Evolutionary conservation across 805 yeast species (phyloP).

Genomic region (Yarrowia yakushimensis): DNA sequence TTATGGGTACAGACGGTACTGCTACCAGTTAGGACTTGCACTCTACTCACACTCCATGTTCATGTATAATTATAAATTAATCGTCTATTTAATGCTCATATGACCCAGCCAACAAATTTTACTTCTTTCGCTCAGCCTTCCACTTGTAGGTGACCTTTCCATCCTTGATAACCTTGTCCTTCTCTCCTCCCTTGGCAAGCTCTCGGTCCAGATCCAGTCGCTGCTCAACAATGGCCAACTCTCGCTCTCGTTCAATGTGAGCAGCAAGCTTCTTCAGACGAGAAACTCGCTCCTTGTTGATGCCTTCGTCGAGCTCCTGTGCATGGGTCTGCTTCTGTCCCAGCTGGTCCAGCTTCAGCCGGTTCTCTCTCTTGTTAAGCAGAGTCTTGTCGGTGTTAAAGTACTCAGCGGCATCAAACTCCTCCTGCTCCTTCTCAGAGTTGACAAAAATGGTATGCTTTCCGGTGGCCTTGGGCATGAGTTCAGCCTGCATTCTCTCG

Average conservation of each 20-base stretch:
- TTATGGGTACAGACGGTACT: too few species aligned
- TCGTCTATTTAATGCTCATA: constrained; percentile 21
- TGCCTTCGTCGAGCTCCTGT: constrained; percentile 35
- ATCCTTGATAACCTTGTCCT: constrained; percentile 63
- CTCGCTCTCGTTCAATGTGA: constrained; percentile 64
- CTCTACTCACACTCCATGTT: not conserved
- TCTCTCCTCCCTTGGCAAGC: constrained; percentile 85
- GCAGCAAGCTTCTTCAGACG: constrained; percentile 57
- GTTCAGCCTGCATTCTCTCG: constrained; percentile 47
- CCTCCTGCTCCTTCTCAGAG: constrained; percentile 49
- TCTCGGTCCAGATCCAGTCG: constrained; percentile 77
- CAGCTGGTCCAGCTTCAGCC: constrained; percentile 62
- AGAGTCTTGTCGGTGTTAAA: constrained; percentile 69
- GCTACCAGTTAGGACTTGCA: not conserved
- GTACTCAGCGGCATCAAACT: constrained; percentile 59
- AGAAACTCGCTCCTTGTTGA: constrained; percentile 36
- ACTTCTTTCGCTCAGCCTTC: constrained; percentile 54
- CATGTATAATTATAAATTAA: constrained; percentile 11
- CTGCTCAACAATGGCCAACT: constrained; percentile 63
- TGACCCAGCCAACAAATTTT: constrained; percentile 6
- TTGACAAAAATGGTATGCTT: constrained; percentile 86
- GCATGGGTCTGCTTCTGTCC: constrained; percentile 27
- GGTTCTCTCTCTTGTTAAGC: constrained; percentile 63
- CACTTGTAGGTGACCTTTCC: constrained; percentile 79
- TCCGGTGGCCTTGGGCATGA: constrained; percentile 49